Evolutionary conservation across 176 grass and related monocot species (phyloP), one percentile per base, ranked within the genome.

Genomic region (Oryza rufipogon): DNA sequence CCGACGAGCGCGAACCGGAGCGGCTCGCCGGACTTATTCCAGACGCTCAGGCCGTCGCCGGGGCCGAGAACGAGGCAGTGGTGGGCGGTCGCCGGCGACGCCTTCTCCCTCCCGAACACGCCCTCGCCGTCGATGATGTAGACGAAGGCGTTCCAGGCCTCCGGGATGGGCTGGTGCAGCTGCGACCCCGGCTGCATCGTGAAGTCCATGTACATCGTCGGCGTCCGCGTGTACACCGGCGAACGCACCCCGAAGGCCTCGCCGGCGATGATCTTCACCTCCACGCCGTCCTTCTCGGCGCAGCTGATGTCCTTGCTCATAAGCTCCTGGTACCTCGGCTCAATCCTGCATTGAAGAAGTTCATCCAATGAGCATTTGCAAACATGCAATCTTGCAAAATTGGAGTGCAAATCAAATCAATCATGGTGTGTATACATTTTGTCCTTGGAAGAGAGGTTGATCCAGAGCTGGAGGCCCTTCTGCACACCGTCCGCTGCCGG

Each of bases 51-150:
- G 2, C 95, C 95, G 11, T 95, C 85, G 1, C 95, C 95, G 10
- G 81, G 7, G 20, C 92, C 84, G 14, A 97, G 81, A 17, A 93
- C 92, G 19, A 97, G 47, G 78, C 89, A 91, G 71, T 93, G 85
- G 86, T 97, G 92, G 12, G 84, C 90, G 8, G 26, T 0, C 8
- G 61, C 63, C 0, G 92, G 78, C 0, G 72, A 25, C 0, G 80
- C 26, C 2, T 56, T 25, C 76, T 91, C 79, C 1, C 66, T 33
- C 7, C 92, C 92, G 36, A 97, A 97, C 16, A 85, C 51, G 4
- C 95, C 95, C 85, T 97, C 92, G 13, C 95, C 95, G 25, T 93
- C 85, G 66, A 97, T 76, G 86, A 97, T 80, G 76, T 95, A 97
- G 7, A 87, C 85, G 70, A 93, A 95, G 30, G 92, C 90, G 80